These are phyloP conservation scores for Polyrhizophydium stewartii DNA, from an alignment of 371 early-diverging fungal species.

Conservation along the genomic window DNA sequence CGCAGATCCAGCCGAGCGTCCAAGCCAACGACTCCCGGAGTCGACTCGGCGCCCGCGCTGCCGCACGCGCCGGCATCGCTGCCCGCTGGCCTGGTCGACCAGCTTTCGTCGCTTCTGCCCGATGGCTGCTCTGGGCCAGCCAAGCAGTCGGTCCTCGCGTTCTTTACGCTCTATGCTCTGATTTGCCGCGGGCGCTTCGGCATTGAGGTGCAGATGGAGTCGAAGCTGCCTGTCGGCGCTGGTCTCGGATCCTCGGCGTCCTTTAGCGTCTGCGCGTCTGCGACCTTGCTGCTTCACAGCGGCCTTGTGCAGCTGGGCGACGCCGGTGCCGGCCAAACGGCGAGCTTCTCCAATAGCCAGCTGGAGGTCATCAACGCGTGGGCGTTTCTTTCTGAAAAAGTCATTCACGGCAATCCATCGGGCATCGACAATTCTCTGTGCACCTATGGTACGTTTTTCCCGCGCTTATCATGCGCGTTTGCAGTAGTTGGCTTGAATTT, in stretches of 20 bases:
- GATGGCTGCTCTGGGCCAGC: slow-evolving; percentile 23
- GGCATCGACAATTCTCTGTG: slow-evolving; percentile 92
- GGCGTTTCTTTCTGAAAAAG: slow-evolving; percentile 88
- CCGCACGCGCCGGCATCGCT: too few species aligned
- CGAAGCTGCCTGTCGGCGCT: slow-evolving; percentile 87
- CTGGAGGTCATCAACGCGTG: slow-evolving; percentile 68
- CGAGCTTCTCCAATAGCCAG: slow-evolving; percentile 12
- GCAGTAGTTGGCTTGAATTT: too few species aligned
- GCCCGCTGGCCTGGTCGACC: too few species aligned
- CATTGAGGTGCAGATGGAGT: slow-evolving; percentile 65
- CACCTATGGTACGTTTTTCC: slow-evolving; percentile 64
- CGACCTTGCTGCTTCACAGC: slow-evolving; percentile 56
- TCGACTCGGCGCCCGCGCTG: too few species aligned
- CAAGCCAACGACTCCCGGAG: too few species aligned
- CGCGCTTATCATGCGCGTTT: too few species aligned
- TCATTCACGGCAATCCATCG: slow-evolving; percentile 93
- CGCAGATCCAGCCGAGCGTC: too few species aligned
- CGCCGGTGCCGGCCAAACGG: slow-evolving; percentile 2
- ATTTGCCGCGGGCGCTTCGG: slow-evolving; percentile 15
- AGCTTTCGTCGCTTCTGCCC: background rate
- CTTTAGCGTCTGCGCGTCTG: slow-evolving; percentile 74
- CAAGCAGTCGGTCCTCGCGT: slow-evolving; percentile 45
- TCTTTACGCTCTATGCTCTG: slow-evolving; percentile 39
- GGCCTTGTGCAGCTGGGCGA: slow-evolving; percentile 5
- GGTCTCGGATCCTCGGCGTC: slow-evolving; percentile 96